Evolutionary conservation across 2,329 filamentous ascomycete genomes (phyloP).

Genomic region (Triangularia verruculosa): DNA sequence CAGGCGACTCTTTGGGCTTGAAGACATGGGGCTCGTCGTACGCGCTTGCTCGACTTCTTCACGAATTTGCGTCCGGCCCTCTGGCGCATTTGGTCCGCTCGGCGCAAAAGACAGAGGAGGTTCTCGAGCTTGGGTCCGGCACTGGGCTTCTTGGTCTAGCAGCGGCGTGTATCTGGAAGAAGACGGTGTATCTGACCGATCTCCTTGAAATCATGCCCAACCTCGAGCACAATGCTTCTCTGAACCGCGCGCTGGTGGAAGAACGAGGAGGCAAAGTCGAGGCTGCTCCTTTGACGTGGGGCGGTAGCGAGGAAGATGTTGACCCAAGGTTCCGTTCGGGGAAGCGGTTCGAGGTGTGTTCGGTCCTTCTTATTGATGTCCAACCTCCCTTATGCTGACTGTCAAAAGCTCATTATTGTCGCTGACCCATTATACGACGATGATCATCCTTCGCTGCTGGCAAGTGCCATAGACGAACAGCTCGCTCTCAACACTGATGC

Average conservation of each 20-base stretch:
- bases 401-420: slow-evolving; percentile 65
- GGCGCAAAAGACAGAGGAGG: slow-evolving; percentile 31
- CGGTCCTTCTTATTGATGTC: slow-evolving; percentile 13
- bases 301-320: slow-evolving; percentile 43
- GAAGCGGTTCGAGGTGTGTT: slow-evolving; percentile 51
- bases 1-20: slow-evolving; percentile 81
- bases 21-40: slow-evolving; percentile 97
- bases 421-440: slow-evolving; percentile 88
- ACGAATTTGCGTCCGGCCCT: slow-evolving; percentile 38
- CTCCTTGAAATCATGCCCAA: slow-evolving; percentile 81
- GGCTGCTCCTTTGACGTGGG: slow-evolving; percentile 74
- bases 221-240: slow-evolving; percentile 66
- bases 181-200: slow-evolving; percentile 73
- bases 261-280: slow-evolving; percentile 54
- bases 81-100: slow-evolving; percentile 45
- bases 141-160: slow-evolving; percentile 89
- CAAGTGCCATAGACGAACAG: slow-evolving; percentile 66
- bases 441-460: slow-evolving; percentile 73
- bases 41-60: slow-evolving; percentile 72
- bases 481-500: slow-evolving; percentile 56
- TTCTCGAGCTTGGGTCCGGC: slow-evolving; percentile 82
- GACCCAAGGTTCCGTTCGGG: slow-evolving; percentile 45
- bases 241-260: slow-evolving; percentile 58
- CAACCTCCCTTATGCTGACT: slow-evolving; percentile 5
- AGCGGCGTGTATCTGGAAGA: slow-evolving; percentile 68